Evolutionary conservation across 306 rosid genomes (phyloP).

Genomic region (Alnus rubra): DNA sequence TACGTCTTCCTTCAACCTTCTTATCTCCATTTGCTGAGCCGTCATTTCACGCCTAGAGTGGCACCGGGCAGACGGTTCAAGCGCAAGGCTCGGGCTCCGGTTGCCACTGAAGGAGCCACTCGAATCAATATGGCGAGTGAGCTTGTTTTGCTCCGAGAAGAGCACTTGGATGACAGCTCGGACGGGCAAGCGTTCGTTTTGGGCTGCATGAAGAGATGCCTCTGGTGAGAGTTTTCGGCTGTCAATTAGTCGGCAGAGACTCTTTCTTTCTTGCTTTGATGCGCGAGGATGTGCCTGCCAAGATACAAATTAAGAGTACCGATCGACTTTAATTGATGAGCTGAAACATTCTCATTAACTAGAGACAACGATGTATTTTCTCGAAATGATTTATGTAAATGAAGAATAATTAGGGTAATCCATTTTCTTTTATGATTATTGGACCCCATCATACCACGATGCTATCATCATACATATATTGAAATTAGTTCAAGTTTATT

Average conservation of each 20-base stretch:
- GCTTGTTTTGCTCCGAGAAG: slow-evolving; percentile 70
- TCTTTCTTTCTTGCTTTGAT: slow-evolving; percentile 80
- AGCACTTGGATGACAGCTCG: slow-evolving; percentile 91
- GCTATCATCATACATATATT: neutral
- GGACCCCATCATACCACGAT: too few species aligned
- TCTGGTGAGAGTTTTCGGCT: slow-evolving; percentile 80
- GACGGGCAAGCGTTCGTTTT: slow-evolving; percentile 87
- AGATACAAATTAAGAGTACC: neutral
- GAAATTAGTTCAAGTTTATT: too few species aligned
- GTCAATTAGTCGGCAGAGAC: slow-evolving; percentile 69
- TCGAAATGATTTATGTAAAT: neutral
- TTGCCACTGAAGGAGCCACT: slow-evolving; percentile 62
- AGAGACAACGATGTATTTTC: neutral
- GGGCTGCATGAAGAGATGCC: slow-evolving; percentile 89
- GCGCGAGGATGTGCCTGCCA: slow-evolving; percentile 76
- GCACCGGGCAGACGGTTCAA: slow-evolving; percentile 47
- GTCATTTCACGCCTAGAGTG: slow-evolving; percentile 69
- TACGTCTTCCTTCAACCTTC: slow-evolving; percentile 74
- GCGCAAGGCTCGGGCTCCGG: slow-evolving; percentile 55
- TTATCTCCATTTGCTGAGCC: slow-evolving; percentile 65
- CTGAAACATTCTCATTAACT: neutral
- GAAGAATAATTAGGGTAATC: neutral
- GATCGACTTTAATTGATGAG: neutral
- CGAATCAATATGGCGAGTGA: slow-evolving; percentile 62
- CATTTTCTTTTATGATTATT: neutral